Evolutionary conservation across 345 rosid genomes (phyloP).

Genomic region (Aurinia saxatilis): DNA sequence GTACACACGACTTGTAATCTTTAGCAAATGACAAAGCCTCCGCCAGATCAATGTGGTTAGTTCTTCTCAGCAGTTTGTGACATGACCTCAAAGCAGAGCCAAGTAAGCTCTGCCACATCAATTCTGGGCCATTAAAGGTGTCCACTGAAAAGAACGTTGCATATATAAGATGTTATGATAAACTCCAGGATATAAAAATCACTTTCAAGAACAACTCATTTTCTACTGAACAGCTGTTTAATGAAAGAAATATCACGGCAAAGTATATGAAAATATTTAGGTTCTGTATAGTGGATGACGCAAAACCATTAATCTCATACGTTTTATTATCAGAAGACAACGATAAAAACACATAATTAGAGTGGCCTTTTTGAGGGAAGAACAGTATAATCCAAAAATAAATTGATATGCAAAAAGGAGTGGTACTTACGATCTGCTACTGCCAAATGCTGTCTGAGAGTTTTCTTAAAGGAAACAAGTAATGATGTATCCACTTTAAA

Average conservation of each 20-base stretch:
- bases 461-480: conserved; percentile 46
- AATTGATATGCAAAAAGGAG: conserved; percentile 4
- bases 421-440: conserved; percentile 42
- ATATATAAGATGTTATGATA: conserved; percentile 1
- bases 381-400: conserved; percentile 2
- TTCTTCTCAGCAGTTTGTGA: conserved; percentile 26
- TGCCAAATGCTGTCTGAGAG: conserved; percentile 41
- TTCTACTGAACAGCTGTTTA: not conserved
- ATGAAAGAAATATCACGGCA: not conserved
- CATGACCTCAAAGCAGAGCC: conserved; percentile 62
- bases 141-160: conserved; percentile 33
- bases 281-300: not conserved
- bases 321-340: not conserved
- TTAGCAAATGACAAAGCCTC: conserved; percentile 55
- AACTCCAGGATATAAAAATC: not conserved
- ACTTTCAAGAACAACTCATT: not conserved
- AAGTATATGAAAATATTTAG: conserved; percentile 5
- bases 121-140: conserved; percentile 41
- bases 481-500: conserved; percentile 34
- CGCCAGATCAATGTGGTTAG: conserved; percentile 35
- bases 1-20: conserved; percentile 53
- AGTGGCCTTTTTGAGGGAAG: not conserved
- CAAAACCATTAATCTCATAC: not conserved
- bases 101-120: conserved; percentile 62
- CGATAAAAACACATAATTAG: not conserved